A percentile compares a stretch with the other conserved stretches of the same genome.
phyloP scores from a whole-genome alignment of 495 filamentous ascomycete species.

The Penicillium canariense region DNA sequence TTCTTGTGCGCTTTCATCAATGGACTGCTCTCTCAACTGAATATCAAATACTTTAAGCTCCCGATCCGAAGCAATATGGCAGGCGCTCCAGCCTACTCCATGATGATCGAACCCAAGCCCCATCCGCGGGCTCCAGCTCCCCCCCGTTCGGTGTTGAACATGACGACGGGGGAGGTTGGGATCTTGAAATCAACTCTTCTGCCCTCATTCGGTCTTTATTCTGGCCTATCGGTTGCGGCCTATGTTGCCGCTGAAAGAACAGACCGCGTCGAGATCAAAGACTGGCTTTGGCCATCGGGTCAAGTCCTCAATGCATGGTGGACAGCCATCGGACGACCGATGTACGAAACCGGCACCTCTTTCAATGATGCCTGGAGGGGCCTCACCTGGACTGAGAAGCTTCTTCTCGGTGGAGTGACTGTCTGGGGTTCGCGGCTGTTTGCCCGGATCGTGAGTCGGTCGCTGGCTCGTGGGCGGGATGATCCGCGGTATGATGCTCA shows the following conservation, averaged over 20 bases:
- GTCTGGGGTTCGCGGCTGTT: slow-evolving; percentile 55
- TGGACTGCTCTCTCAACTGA: no score
- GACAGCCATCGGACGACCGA: slow-evolving; percentile 49
- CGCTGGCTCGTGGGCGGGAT: slow-evolving; percentile 46
- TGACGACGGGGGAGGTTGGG: slow-evolving; percentile 29
- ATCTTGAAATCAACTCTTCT: slow-evolving; percentile 52
- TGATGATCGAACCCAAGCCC: not conserved
- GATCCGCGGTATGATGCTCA: slow-evolving; percentile 51
- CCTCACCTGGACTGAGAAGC: slow-evolving; percentile 49
- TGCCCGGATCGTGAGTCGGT: slow-evolving; percentile 46
- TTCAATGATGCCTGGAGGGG: slow-evolving; percentile 39
- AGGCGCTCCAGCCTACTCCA: not conserved
- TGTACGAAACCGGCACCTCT: slow-evolving; percentile 38
- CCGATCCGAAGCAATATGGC: not conserved
- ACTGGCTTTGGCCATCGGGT: slow-evolving; percentile 54
- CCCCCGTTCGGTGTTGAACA: slow-evolving; percentile 1
- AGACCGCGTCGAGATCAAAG: slow-evolving; percentile 53
- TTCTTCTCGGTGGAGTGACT: slow-evolving; percentile 52
- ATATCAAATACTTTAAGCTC: not conserved
- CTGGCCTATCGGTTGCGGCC: slow-evolving; percentile 42
- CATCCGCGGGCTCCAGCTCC: not conserved
- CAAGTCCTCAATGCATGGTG: slow-evolving; percentile 59
- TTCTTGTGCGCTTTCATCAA: no score
- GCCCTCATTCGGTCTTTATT: slow-evolving; percentile 47
- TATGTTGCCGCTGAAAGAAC: slow-evolving; percentile 47